Percentiles rank a stretch among this genome's conserved stretches.
Evolutionary conservation across 2,329 filamentous ascomycete species (phyloP).

Genomic region (Penicillium sumatraense): DNA sequence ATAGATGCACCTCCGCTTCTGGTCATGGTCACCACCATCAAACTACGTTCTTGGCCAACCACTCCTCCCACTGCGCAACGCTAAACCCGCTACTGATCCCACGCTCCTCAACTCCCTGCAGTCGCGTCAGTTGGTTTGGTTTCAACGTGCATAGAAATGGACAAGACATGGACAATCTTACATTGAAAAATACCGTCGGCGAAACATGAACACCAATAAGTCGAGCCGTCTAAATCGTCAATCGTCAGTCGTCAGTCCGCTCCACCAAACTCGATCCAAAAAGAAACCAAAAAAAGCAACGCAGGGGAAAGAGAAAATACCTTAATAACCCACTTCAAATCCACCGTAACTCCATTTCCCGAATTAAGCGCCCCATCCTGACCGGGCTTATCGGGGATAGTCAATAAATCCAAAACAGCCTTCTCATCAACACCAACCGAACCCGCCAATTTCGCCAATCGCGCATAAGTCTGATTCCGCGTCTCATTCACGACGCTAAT

Average conservation of each 20-base stretch:
- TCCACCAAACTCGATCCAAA: too few species aligned
- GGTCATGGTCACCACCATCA: constrained; percentile 37
- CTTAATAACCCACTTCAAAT: constrained; percentile 84
- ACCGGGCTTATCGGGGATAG: constrained; percentile 69
- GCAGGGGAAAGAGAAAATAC: constrained; percentile 43
- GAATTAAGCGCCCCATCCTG: constrained; percentile 72
- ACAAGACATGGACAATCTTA: constrained; percentile 28
- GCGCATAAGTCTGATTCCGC: constrained; percentile 80
- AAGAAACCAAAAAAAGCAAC: not conserved
- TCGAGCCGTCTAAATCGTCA: constrained; percentile 61
- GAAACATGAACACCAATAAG: constrained; percentile 86
- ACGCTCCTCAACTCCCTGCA: constrained; percentile 71
- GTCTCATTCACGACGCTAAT: constrained; percentile 80
- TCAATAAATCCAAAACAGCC: constrained; percentile 71
- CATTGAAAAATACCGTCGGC: constrained; percentile 87
- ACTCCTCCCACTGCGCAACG: constrained; percentile 82
- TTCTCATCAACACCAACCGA: constrained; percentile 70
- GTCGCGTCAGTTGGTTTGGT: not conserved
- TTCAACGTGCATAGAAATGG: too few species aligned
- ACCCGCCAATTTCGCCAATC: constrained; percentile 75
- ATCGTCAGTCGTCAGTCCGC: too few species aligned
- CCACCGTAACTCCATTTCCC: constrained; percentile 82
- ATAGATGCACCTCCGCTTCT: not conserved
- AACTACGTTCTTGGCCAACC: constrained; percentile 69
- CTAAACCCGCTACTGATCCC: constrained; percentile 80